These are phyloP conservation scores for Fusarium fracticaudum DNA, from an alignment of 2,329 filamentous ascomycete species.

Conservation along the genomic window DNA sequence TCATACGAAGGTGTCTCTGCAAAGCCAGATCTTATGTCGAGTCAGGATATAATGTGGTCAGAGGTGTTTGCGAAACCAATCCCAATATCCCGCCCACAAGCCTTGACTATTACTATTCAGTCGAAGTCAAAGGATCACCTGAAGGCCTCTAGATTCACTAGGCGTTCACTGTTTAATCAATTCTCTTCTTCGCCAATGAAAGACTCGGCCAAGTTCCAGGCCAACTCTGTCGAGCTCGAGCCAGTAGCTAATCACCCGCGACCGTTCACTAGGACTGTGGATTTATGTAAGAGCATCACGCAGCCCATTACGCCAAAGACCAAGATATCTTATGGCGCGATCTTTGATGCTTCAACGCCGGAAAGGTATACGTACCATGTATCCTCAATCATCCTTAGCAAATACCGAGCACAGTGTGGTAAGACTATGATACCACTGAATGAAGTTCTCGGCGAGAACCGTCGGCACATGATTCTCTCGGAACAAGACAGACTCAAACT, in stretches of 20 bases:
- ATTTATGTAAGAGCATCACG: neutral
- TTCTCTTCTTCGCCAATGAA: neutral
- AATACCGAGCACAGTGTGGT: neutral
- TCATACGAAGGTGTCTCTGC: too few species aligned
- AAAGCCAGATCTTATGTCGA: too few species aligned
- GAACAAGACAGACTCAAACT: neutral
- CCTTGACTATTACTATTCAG: too few species aligned
- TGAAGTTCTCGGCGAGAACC: neutral
- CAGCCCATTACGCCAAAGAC: neutral
- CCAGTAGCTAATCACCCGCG: neutral
- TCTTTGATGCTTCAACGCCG: neutral
- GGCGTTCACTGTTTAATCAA: too few species aligned
- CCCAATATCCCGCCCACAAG: too few species aligned
- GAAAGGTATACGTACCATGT: neutral
- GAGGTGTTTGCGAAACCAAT: too few species aligned
- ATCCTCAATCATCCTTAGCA: neutral
- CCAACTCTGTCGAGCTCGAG: neutral
- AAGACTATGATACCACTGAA: neutral
- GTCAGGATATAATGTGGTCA: too few species aligned
- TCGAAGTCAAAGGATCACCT: too few species aligned
- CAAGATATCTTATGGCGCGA: too few species aligned
- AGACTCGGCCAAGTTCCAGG: neutral
- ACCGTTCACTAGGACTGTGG: neutral
- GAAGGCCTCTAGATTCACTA: too few species aligned
- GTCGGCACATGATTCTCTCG: neutral